Conservation (phyloP, 2,329 filamentous ascomycete genomes). For the Talaromyces albobiverticillius region DNA sequence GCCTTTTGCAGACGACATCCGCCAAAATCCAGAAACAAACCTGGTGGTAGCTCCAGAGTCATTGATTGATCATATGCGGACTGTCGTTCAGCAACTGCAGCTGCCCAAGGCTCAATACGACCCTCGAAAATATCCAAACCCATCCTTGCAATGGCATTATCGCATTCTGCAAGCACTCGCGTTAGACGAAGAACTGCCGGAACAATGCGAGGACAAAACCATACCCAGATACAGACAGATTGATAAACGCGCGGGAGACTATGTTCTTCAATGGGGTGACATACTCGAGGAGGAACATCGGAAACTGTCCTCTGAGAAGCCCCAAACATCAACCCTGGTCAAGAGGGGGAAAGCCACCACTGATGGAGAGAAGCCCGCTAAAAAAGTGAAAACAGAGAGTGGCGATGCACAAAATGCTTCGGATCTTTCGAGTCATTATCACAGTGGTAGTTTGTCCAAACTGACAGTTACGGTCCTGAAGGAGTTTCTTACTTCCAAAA, state of each 20-base stretch:
- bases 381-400: conserved; percentile 45
- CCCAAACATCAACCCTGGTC: conserved; percentile 43
- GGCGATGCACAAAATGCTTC: conserved; percentile 24
- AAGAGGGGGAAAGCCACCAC: conserved; percentile 41
- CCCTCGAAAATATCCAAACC: conserved; percentile 85
- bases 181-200: conserved; percentile 84
- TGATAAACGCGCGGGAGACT: conserved; percentile 77
- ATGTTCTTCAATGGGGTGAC: conserved; percentile 73
- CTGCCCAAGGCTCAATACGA: conserved; percentile 83
- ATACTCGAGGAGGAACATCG: conserved; percentile 61
- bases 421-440: conserved; percentile 37
- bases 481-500: conserved; percentile 44
- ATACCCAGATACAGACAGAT: conserved; percentile 83
- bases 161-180: conserved; percentile 87
- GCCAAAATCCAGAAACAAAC: conserved; percentile 65
- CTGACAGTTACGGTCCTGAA: conserved; percentile 48
- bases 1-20: conserved; percentile 85
- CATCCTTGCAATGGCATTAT: conserved; percentile 95
- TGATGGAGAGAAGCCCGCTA: conserved; percentile 34
- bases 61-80: conserved; percentile 77
- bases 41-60: conserved; percentile 62
- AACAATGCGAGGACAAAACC: conserved; percentile 72
- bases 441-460: conserved; percentile 45
- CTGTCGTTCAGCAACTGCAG: conserved; percentile 79
- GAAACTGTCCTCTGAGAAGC: conserved; percentile 39